Evolutionary conservation across 306 rosid genomes (phyloP), one percentile per base, ranked within the genome.

Genomic region (Quercus mongolica): DNA sequence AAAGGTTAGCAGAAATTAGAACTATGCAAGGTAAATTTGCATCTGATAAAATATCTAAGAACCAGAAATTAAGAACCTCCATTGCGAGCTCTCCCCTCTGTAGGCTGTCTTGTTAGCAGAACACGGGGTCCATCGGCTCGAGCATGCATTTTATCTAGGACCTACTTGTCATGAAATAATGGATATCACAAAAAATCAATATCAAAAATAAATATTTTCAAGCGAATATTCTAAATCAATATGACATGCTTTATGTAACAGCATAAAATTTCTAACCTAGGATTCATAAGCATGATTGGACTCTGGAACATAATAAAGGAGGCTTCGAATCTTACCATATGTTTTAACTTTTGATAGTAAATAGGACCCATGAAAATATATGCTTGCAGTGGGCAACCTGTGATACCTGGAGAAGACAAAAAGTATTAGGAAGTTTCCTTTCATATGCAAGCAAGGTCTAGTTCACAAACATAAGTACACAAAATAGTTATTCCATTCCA

Each of bases 281-380:
- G 26, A 21, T 63, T 63, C n/a, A 15, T 15, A 17, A 65, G 23
- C 71, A 65, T 30, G 5, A 31, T 17, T 33, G 46, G 23, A 65
- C 1, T 30, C 18, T 33, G 71, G n/a, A 30, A 65, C 25, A 31
- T 19, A 14, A 31, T 33, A 31, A 33, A 30, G 44, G 11, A 18
- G 35, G 49, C 6, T 30, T 79, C 49, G 63, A 68, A 69, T 71
- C 96, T 88, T 76, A 90, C 97, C 99, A 92, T 95, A 81, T 92
- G 96, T 80, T 95, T 95, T 82, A 92, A 83, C 87, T 92, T 95
- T 84, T 95, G 98, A 85, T 95, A 95, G 92, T 95, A 95, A 77
- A 95, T 95, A 58, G 97, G 99, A 72, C 99, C 99, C 99, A 95
- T 95, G 82, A 95, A 95, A 81, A 95, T 95, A 81, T 95, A 95